A percentile compares a stretch with the other conserved stretches of the same genome.
phyloP scores from a whole-genome alignment of 257 asterid species.

The Jacaranda copaia region DNA sequence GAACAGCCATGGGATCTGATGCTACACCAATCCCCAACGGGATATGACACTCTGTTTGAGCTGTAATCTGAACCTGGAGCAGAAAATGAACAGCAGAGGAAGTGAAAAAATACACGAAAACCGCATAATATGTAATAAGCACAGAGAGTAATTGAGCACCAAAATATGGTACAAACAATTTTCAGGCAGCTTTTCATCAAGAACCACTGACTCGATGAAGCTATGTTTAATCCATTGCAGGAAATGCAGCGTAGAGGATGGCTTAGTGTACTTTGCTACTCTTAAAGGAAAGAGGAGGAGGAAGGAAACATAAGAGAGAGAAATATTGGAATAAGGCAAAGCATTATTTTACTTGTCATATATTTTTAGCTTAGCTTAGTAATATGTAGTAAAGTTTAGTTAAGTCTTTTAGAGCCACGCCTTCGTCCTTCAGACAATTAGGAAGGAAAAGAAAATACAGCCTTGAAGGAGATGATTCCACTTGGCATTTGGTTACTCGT shows the following conservation, averaged over 20 bases:
- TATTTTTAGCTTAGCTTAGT: background rate
- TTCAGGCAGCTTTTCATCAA: background rate
- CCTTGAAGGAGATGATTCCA: background rate
- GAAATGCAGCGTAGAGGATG: background rate
- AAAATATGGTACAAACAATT: background rate
- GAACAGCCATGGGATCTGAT: conserved; percentile 72
- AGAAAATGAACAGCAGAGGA: conserved; percentile 6
- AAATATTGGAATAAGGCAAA: background rate
- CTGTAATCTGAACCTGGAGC: conserved; percentile 59
- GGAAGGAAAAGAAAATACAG: background rate
- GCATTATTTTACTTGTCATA: background rate
- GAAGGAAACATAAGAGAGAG: background rate
- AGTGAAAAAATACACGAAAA: conserved; percentile 19
- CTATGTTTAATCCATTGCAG: background rate
- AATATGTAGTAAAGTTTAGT: background rate
- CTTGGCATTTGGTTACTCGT: no score
- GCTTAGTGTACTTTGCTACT: background rate
- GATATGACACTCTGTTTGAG: conserved; percentile 48
- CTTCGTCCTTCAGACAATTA: background rate
- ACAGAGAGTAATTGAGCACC: background rate
- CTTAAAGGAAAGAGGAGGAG: background rate
- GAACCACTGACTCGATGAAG: background rate
- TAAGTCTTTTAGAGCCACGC: background rate
- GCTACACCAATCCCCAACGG: conserved; percentile 73
- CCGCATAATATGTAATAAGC: background rate